These are phyloP conservation scores for Earliella scabrosa DNA, from an alignment of 1,284 basidiomycete genomes.

Conservation along the genomic window DNA sequence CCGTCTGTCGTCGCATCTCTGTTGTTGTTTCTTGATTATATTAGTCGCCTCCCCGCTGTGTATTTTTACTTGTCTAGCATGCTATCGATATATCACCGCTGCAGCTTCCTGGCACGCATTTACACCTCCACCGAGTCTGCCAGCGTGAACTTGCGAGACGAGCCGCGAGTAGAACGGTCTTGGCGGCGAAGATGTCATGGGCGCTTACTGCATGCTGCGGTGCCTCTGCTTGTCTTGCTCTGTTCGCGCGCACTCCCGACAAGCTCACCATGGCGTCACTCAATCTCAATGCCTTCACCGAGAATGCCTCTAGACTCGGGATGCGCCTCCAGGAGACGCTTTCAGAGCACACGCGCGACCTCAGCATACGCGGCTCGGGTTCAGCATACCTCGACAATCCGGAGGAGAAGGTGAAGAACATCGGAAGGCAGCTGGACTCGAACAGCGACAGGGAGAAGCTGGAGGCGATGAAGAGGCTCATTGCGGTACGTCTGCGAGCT, in stretches of 20 bases:
- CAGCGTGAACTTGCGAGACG: no score
- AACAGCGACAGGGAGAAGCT: conserved; percentile 87
- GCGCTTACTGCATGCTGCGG: no score
- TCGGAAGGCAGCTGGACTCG: conserved; percentile 85
- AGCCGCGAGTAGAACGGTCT: no score
- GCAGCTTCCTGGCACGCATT: conserved; percentile 9
- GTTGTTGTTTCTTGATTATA: conserved; percentile 40
- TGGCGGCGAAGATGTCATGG: no score
- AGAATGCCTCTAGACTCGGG: conserved; percentile 80
- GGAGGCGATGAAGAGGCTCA: conserved; percentile 91
- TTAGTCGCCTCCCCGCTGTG: conserved; percentile 37
- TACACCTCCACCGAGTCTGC: no score
- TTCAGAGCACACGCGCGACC: conserved; percentile 77
- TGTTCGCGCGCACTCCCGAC: no score
- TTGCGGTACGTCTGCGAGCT: conserved; percentile 67
- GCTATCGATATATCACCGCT: conserved; percentile 39
- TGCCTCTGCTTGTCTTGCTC: no score
- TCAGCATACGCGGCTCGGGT: conserved; percentile 59
- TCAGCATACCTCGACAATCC: conserved; percentile 66
- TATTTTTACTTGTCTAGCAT: conserved; percentile 41
- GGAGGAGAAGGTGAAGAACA: conserved; percentile 78
- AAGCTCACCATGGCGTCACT: conserved; percentile 59
- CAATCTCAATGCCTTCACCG: conserved; percentile 71
- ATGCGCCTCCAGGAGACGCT: conserved; percentile 80
- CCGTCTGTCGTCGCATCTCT: conserved; percentile 37